These are phyloP conservation scores for Abortiporus biennis DNA, from an alignment of 1,284 basidiomycete genomes.

Conservation along the genomic window DNA sequence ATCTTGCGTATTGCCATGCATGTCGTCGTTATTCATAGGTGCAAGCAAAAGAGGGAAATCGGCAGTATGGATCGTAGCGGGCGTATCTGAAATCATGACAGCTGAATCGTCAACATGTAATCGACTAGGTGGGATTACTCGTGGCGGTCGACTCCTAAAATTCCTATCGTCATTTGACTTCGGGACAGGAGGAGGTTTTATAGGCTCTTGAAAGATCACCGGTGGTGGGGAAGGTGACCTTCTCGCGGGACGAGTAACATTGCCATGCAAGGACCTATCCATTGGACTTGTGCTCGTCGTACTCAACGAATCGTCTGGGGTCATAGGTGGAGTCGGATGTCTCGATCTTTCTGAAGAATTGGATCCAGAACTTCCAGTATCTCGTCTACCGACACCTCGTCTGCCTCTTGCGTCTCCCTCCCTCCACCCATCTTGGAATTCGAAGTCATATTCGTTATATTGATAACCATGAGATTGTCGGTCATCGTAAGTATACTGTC, in stretches of 20 bases:
- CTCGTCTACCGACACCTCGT: not conserved
- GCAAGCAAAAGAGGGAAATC: constrained; percentile 21
- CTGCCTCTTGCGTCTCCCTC: no score
- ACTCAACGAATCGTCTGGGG: constrained; percentile 25
- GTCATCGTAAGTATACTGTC: constrained; percentile 25
- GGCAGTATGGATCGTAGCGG: constrained; percentile 17
- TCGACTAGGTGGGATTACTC: not conserved
- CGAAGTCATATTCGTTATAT: constrained; percentile 10
- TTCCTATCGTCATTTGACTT: constrained; percentile 3
- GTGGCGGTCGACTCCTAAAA: not conserved
- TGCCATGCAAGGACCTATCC: constrained; percentile 10
- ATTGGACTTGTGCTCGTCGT: constrained; percentile 18
- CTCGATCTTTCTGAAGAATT: not conserved
- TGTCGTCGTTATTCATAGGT: no score
- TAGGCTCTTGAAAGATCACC: constrained; percentile 11
- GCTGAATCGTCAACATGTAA: not conserved
- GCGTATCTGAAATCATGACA: no score
- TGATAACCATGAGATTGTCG: constrained; percentile 26
- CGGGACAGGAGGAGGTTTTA: constrained; percentile 12
- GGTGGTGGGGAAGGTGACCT: constrained; percentile 15
- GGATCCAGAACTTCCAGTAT: not conserved
- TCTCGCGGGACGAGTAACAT: constrained; percentile 7
- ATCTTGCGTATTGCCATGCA: no score
- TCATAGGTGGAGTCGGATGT: constrained; percentile 24
- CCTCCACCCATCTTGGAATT: not conserved